Percentiles rank a stretch among this genome's conserved stretches.
Conservation (phyloP, 495 filamentous ascomycete species). For the Podospora pseudoanserina region DNA sequence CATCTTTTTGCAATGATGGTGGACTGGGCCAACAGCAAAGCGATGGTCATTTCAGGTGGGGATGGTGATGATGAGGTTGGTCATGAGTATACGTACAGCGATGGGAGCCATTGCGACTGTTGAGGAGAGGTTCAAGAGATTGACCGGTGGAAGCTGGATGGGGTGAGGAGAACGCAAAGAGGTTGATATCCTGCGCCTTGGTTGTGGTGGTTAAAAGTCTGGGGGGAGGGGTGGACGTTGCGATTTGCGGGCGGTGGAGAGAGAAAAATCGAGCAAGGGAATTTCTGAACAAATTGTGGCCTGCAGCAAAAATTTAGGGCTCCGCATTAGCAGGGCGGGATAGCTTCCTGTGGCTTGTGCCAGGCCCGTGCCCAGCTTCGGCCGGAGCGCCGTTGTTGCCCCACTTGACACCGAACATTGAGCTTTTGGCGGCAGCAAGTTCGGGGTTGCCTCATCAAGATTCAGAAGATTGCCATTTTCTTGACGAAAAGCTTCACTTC, state of each 20-base stretch:
- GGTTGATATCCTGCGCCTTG: conserved; percentile 53
- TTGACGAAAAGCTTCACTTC: no score
- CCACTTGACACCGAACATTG: not conserved
- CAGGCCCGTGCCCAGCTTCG: not conserved
- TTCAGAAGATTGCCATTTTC: no score
- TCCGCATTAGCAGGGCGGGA: not conserved
- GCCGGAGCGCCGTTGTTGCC: not conserved
- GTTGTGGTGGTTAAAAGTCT: conserved; percentile 18
- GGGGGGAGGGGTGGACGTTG: conserved; percentile 2
- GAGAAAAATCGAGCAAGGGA: conserved; percentile 1
- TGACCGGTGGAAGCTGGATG: conserved; percentile 20
- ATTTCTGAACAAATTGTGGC: conserved; percentile 11
- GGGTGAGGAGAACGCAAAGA: conserved; percentile 59
- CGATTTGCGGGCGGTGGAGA: conserved; percentile 1
- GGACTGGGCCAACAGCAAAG: conserved; percentile 81
- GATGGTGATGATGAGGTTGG: conserved; percentile 23
- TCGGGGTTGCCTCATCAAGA: not conserved
- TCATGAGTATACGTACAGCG: conserved; percentile 64
- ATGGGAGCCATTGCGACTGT: conserved; percentile 53
- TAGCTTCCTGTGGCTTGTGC: not conserved
- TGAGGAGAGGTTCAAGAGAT: conserved; percentile 15
- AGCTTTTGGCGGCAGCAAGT: not conserved
- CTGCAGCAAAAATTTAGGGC: conserved; percentile 8
- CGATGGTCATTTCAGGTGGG: conserved; percentile 43
- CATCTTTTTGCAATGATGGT: conserved; percentile 27